Evolutionary conservation across 257 asterid species (phyloP), one percentile per base, ranked within the genome.

Genomic region (Rauvolfia tetraphylla): DNA sequence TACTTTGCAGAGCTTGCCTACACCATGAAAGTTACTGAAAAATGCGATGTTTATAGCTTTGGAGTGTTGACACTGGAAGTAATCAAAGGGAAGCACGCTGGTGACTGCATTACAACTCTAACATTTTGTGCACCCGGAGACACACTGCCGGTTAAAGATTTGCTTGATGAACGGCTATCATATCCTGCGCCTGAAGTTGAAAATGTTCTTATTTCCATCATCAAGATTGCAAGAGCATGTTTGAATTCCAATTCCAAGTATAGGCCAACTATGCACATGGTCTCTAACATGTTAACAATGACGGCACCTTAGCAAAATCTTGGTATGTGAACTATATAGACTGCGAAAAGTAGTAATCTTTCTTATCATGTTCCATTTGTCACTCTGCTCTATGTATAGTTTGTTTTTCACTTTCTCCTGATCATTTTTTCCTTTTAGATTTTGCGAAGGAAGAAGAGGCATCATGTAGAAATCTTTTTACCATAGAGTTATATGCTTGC

Each of bases 31-130:
- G 82, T 81, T 34, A 77, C 57, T 9, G 84, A 79, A 36, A 85
- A 75, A 27, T 79, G 80, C 51, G 90, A 86, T 49, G 81, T 85
- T 3, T 86, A 82, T 57, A 86, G 90, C 77, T 86, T 86, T 42
- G 88, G 90, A 17, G 83, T 84, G 13, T 75, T 86, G 17, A 67
- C 78, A 18, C 61, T 86, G 1, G 88, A 86, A 83, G 85, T 86
- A 71, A 74, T 84, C 4, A 78, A 61, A 76, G 90, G 88, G 23
- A 63, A 44, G 29, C 86, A 86, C 72, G 83, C 85, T 0, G 81
- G 82, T 15, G 83, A 80, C 41, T 62, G 75, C 34, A 75, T 82
- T 46, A 65, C 51, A 56, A 80, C 41, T 44, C 53, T 74, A 41
- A 18, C 38, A 53, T 42, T 73, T 17, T 20, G 49, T 15, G 72